These are phyloP conservation scores for Rhytidiadelphus loreus DNA, from an alignment of 225 moss, liverwort and hornwort species.

Conservation along the genomic window DNA sequence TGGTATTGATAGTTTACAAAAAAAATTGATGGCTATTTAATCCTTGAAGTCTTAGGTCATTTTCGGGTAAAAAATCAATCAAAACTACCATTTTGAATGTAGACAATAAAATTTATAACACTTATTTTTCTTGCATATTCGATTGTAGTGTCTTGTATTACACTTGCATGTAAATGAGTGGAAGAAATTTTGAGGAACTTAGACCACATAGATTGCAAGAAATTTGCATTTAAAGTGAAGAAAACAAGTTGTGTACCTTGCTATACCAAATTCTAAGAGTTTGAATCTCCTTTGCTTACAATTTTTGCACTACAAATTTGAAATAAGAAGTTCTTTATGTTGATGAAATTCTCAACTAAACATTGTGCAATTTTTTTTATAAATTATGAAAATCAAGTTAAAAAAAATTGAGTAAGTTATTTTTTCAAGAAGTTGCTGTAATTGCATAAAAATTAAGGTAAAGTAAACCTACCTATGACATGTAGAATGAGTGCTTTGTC, in stretches of 20 bases:
- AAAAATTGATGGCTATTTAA: background rate
- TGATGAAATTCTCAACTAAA: too few species aligned
- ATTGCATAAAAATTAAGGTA: background rate
- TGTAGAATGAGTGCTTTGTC: too few species aligned
- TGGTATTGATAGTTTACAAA: background rate
- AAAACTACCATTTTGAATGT: too few species aligned
- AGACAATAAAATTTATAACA: background rate
- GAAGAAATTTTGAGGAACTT: background rate
- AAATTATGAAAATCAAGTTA: background rate
- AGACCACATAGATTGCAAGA: background rate
- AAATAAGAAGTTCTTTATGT: background rate
- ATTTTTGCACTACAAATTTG: background rate
- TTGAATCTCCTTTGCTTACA: background rate
- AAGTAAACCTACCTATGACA: too few species aligned
- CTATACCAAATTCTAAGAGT: background rate
- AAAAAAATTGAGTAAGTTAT: background rate
- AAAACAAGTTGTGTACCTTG: fast-evolving
- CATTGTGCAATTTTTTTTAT: background rate
- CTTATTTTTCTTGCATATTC: background rate
- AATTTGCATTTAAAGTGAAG: background rate
- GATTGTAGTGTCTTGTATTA: background rate
- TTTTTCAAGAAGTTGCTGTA: background rate
- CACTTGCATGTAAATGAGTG: background rate
- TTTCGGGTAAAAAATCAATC: too few species aligned
- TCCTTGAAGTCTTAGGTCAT: background rate